Percentiles rank a stretch among this genome's conserved stretches.
These are phyloP conservation scores for Wickerhamomyces ciferrii DNA, from an alignment of 805 yeast species.

Conservation along the genomic window DNA sequence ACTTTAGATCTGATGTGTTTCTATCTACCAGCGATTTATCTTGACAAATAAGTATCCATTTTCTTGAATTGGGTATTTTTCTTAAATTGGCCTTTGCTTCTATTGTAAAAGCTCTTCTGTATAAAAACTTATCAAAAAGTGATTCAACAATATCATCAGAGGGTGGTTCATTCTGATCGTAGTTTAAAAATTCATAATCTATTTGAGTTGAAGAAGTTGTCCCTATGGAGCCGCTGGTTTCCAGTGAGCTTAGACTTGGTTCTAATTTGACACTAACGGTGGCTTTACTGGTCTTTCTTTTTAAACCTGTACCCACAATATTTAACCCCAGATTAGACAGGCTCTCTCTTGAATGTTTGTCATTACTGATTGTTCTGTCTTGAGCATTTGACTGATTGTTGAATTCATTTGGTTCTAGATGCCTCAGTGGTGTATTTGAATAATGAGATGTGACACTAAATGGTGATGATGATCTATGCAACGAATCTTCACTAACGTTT, in stretches of 20 bases:
- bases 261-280: not conserved
- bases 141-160: conserved; percentile 17
- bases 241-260: not conserved
- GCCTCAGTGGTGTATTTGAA: not conserved
- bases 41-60: conserved; percentile 23
- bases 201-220: not conserved
- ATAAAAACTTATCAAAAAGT: conserved; percentile 13
- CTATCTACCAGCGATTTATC: conserved; percentile 8
- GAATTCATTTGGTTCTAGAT: not conserved
- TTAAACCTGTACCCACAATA: conserved; percentile 18
- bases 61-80: conserved; percentile 12
- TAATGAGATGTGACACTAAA: not conserved
- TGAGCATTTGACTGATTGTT: not conserved
- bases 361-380: not conserved
- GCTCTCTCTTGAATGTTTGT: not conserved
- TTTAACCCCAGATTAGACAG: conserved; percentile 17
- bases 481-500: not conserved
- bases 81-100: conserved; percentile 16
- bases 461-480: not conserved
- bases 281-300: not conserved
- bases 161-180: conserved; percentile 23
- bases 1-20: not conserved
- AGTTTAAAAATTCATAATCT: conserved; percentile 20
- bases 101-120: conserved; percentile 15
- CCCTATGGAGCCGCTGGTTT: not conserved